These are phyloP conservation scores for Picochlorum sp. DNA, from an alignment of 139 green algal species.

Conservation along the genomic window DNA sequence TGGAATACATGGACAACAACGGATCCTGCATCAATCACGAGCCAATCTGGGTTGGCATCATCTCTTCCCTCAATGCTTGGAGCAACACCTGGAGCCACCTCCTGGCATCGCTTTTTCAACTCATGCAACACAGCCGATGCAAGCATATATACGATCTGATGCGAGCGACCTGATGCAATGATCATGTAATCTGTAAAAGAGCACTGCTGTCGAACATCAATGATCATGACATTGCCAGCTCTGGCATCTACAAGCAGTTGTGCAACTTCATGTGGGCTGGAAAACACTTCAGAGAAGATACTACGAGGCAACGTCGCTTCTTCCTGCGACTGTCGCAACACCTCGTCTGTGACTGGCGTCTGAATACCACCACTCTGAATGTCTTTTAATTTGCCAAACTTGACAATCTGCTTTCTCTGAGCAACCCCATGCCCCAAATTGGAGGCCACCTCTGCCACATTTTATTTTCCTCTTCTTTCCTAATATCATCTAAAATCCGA, in stretches of 20 bases:
- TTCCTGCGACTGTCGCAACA: not conserved
- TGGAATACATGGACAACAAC: conserved; percentile 29
- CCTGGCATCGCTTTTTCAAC: conserved; percentile 21
- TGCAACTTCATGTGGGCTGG: conserved; percentile 3
- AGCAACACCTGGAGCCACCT: conserved; percentile 27
- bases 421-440: not conserved
- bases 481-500: conserved; percentile 16
- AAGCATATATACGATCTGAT: conserved; percentile 13
- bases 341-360: not conserved
- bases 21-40: conserved; percentile 30
- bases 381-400: no score
- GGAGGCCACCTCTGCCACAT: not conserved
- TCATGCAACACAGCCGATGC: conserved; percentile 22
- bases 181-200: conserved; percentile 35
- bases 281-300: conserved; percentile 4
- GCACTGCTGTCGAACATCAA: conserved; percentile 23
- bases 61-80: conserved; percentile 21
- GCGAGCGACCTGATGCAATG: conserved; percentile 20
- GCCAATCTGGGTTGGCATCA: conserved; percentile 17
- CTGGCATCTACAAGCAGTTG: conserved; percentile 12
- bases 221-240: conserved; percentile 19
- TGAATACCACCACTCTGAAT: not conserved
- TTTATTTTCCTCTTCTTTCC: not conserved
- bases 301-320: not conserved
- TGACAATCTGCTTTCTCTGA: not conserved